Evolutionary conservation across 2,329 filamentous ascomycete species (phyloP).

Genomic region (Colletotrichum spinosum): DNA sequence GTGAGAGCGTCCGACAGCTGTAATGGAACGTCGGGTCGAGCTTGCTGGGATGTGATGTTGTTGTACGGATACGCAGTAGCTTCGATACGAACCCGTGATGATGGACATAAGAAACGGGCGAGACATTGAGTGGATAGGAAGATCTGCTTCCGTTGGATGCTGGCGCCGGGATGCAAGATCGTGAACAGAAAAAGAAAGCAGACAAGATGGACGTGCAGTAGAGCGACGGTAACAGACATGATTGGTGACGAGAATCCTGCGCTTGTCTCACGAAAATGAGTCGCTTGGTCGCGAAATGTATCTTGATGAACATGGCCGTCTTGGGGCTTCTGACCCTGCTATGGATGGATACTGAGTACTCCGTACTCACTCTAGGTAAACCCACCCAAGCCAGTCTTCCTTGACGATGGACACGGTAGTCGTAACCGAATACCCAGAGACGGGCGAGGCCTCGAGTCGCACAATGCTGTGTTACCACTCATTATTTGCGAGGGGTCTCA

Average conservation of each 20-base stretch:
- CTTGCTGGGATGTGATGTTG: not conserved
- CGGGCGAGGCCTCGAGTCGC: too few relatives aligned
- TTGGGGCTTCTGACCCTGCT: too few relatives aligned
- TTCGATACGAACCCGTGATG: constrained; percentile 23
- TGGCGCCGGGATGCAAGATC: constrained; percentile 17
- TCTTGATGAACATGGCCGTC: too few relatives aligned
- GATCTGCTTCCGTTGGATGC: constrained; percentile 6
- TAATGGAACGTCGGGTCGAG: not conserved
- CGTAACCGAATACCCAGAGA: too few relatives aligned
- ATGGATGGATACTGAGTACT: too few relatives aligned
- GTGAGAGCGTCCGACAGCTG: not conserved
- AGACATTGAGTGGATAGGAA: constrained; percentile 13
- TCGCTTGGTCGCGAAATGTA: too few relatives aligned
- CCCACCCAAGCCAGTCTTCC: not conserved
- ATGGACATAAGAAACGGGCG: constrained; percentile 9
- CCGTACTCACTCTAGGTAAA: too few relatives aligned
- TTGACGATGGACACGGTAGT: constrained; percentile 5
- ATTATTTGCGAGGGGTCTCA: too few relatives aligned
- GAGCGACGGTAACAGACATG: constrained; percentile 4
- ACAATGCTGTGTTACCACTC: too few relatives aligned
- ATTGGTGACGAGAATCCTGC: constrained; percentile 6
- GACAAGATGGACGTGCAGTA: constrained; percentile 12
- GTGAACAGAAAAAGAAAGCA: constrained; percentile 19
- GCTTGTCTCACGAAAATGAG: too few relatives aligned
- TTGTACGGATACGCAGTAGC: not conserved